phyloP scores from a whole-genome alignment of 1,284 basidiomycete species.

The Cryptococcus neoformans region DNA sequence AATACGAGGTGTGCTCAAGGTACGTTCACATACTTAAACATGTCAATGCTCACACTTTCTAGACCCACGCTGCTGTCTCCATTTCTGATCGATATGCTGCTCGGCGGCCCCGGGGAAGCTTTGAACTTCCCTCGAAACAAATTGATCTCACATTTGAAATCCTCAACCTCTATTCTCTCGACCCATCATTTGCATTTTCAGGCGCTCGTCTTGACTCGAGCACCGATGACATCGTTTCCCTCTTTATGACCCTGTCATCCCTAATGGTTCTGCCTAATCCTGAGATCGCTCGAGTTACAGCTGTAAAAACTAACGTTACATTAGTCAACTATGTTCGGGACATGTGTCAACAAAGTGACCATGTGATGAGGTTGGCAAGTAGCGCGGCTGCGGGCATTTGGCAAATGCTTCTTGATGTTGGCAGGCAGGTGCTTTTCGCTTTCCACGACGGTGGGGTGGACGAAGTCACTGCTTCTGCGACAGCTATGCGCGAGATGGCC shows the following conservation, averaged over 20 bases:
- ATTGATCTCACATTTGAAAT: slow-evolving; percentile 29
- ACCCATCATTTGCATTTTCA: slow-evolving; percentile 28
- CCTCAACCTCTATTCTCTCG: slow-evolving; percentile 27
- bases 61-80: background rate
- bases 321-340: slow-evolving; percentile 19
- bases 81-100: background rate
- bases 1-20: slow-evolving; percentile 32
- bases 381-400: slow-evolving; percentile 17
- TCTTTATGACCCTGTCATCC: slow-evolving; percentile 24
- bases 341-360: background rate
- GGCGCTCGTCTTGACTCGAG: slow-evolving; percentile 12
- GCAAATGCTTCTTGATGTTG: slow-evolving; percentile 35
- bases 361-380: slow-evolving; percentile 2
- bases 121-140: slow-evolving; percentile 11
- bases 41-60: background rate
- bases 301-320: slow-evolving; percentile 22
- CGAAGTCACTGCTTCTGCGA: slow-evolving; percentile 26
- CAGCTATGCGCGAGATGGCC: slow-evolving; percentile 24
- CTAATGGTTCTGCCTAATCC: slow-evolving; percentile 27
- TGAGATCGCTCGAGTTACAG: slow-evolving; percentile 22
- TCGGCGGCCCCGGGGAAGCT: slow-evolving; percentile 8
- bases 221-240: slow-evolving; percentile 18
- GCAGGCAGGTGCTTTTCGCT: slow-evolving; percentile 34
- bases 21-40: slow-evolving; percentile 7
- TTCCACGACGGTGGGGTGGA: slow-evolving; percentile 35